Evolutionary conservation across 345 rosid species (phyloP).

Genomic region (Populus nigra): DNA sequence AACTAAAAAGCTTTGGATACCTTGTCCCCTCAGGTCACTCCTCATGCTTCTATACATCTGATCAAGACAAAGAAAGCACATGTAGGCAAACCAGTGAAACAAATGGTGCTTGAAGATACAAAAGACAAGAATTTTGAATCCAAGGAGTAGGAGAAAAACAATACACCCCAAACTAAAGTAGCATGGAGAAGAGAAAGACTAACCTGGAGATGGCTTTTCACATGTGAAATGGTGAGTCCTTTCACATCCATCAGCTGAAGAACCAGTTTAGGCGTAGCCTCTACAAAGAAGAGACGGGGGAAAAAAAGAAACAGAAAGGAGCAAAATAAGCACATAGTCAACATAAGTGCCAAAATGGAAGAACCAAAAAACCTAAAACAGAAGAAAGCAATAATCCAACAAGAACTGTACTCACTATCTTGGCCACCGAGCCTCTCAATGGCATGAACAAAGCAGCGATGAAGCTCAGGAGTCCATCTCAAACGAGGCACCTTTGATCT

Average conservation of each 20-base stretch:
- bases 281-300: constrained; percentile 26
- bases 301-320: neutral
- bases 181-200: neutral
- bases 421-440: constrained; percentile 89
- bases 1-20: constrained; percentile 21
- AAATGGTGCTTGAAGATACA: neutral
- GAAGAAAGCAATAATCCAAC: neutral
- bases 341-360: neutral
- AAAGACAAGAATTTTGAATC: neutral
- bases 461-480: constrained; percentile 98
- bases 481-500: constrained; percentile 89
- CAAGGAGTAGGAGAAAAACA: neutral
- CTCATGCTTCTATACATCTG: constrained; percentile 98
- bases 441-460: constrained; percentile 85
- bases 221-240: constrained; percentile 97
- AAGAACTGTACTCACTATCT: constrained; percentile 44
- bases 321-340: neutral
- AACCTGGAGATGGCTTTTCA: constrained; percentile 98
- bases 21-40: constrained; percentile 63
- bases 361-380: neutral
- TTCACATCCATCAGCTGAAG: constrained; percentile 97
- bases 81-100: neutral
- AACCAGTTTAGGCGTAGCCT: constrained; percentile 94
- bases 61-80: neutral
- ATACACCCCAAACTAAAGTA: neutral